Conservation (phyloP, 2,329 filamentous ascomycete genomes). For the Nakataea oryzae region DNA sequence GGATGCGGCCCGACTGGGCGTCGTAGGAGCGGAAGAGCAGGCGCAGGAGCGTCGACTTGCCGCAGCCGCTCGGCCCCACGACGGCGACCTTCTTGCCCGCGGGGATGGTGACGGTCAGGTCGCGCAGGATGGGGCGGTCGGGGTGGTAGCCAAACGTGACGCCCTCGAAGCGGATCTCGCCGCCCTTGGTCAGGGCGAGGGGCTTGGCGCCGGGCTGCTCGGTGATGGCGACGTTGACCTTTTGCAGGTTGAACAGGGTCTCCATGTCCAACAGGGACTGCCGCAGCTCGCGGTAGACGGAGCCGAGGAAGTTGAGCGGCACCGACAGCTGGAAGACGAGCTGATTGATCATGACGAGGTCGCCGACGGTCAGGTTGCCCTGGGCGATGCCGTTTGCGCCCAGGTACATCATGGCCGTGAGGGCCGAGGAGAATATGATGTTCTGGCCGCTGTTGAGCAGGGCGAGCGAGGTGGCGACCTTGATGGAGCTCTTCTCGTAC, state of each 20-base stretch:
- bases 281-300: slow-evolving; percentile 88
- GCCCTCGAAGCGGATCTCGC: slow-evolving; percentile 89
- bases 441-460: slow-evolving; percentile 94
- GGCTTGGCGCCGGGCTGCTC: slow-evolving; percentile 67
- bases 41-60: slow-evolving; percentile 86
- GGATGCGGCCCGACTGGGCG: slow-evolving; percentile 70
- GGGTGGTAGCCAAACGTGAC: slow-evolving; percentile 88
- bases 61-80: slow-evolving; percentile 89
- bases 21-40: slow-evolving; percentile 95
- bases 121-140: slow-evolving; percentile 76
- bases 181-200: slow-evolving; percentile 62
- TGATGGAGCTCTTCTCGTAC: slow-evolving; percentile 93
- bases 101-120: slow-evolving; percentile 80
- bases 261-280: slow-evolving; percentile 98
- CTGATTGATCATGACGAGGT: slow-evolving; percentile 98
- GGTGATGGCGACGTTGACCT: slow-evolving; percentile 81
- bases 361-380: slow-evolving; percentile 79
- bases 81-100: slow-evolving; percentile 94
- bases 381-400: slow-evolving; percentile 80
- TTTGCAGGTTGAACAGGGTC: slow-evolving; percentile 93
- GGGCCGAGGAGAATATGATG: slow-evolving; percentile 86
- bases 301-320: slow-evolving; percentile 94
- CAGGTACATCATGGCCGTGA: slow-evolving; percentile 98
- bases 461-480: slow-evolving; percentile 86
- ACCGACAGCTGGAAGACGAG: slow-evolving; percentile 96